Percentiles rank a stretch among this genome's conserved stretches.
Evolutionary conservation across 2,329 filamentous ascomycete species (phyloP).

Genomic region (Lachnellula arida): DNA sequence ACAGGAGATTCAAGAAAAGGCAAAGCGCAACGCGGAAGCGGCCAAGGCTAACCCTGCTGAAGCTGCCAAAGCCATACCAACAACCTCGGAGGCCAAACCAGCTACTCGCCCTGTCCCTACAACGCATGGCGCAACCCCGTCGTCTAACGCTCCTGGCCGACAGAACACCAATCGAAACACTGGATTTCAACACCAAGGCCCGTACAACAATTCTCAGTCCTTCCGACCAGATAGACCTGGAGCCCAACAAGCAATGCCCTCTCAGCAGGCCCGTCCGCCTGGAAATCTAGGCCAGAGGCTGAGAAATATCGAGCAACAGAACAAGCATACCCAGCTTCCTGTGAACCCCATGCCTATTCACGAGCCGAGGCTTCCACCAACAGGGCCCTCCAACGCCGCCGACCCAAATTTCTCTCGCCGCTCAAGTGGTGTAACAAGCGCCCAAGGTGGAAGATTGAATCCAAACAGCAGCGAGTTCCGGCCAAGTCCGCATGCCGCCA

Average conservation of each 20-base stretch:
- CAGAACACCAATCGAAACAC: conserved; percentile 31
- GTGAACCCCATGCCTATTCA: conserved; percentile 30
- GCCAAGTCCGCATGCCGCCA: conserved; percentile 73
- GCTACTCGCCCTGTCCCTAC: conserved; percentile 38
- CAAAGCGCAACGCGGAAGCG: conserved; percentile 68
- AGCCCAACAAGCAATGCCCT: conserved; percentile 21
- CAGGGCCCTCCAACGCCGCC: conserved; percentile 60
- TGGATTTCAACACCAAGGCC: conserved; percentile 41
- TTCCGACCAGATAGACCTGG: conserved; percentile 27
- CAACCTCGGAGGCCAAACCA: conserved; percentile 41
- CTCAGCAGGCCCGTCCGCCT: conserved; percentile 17
- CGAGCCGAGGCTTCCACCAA: conserved; percentile 68
- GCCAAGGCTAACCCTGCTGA: conserved; percentile 42
- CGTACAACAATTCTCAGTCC: conserved; percentile 33
- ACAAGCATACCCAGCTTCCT: conserved; percentile 20
- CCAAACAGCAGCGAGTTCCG: conserved; percentile 74
- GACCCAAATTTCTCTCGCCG: conserved; percentile 51
- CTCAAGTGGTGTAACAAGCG: conserved; percentile 46
- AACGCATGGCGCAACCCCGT: conserved; percentile 39
- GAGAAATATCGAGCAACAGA: conserved; percentile 26
- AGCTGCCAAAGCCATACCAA: conserved; percentile 39
- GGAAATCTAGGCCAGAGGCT: conserved; percentile 25
- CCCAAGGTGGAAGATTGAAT: conserved; percentile 54
- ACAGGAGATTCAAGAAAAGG: conserved; percentile 85
- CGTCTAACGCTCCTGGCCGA: conserved; percentile 22